A percentile compares a stretch with the other conserved stretches of the same genome.
Evolutionary conservation across 2,329 filamentous ascomycete species (phyloP).

Genomic region (Metarhizium guizhouense): DNA sequence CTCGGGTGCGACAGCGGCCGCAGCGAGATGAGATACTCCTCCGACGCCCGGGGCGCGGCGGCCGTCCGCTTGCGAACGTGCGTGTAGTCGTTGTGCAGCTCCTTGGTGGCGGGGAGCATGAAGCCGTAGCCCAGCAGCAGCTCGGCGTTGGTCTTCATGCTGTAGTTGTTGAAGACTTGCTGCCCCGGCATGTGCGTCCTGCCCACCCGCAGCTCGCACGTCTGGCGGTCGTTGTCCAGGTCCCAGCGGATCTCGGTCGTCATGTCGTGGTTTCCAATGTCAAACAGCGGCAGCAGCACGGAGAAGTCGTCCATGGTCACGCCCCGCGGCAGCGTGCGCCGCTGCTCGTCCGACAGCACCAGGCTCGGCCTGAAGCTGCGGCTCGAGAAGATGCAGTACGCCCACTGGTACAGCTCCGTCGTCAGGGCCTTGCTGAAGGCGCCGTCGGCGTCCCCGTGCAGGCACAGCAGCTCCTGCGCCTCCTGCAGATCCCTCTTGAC

Average conservation of each 20-base stretch:
- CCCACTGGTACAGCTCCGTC: constrained; percentile 51
- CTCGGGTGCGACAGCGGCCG: constrained; percentile 37
- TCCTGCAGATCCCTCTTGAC: constrained; percentile 37
- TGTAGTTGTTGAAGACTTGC: constrained; percentile 64
- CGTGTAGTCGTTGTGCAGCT: constrained; percentile 50
- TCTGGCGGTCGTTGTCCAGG: constrained; percentile 26
- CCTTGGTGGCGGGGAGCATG: constrained; percentile 36
- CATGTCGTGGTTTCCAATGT: constrained; percentile 64
- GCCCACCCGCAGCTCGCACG: constrained; percentile 34
- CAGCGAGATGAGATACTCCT: constrained; percentile 45
- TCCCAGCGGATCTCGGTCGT: constrained; percentile 52
- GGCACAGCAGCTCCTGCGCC: constrained; percentile 28
- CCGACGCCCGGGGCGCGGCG: constrained; percentile 12
- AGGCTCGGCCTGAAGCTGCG: constrained; percentile 55
- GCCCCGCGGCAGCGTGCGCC: constrained; percentile 18
- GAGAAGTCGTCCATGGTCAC: constrained; percentile 49
- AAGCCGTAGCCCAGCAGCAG: constrained; percentile 57
- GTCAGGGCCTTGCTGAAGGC: constrained; percentile 28
- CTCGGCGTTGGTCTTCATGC: constrained; percentile 64
- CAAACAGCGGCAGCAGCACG: constrained; percentile 60
- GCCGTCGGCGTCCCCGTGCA: constrained; percentile 12
- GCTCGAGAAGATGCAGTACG: constrained; percentile 55
- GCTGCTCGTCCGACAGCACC: constrained; percentile 33
- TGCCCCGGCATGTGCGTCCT: constrained; percentile 39
- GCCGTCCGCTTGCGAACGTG: constrained; percentile 41